Percentiles rank a stretch among this genome's conserved stretches.
These are phyloP conservation scores for Quercus robur DNA, from an alignment of 306 rosid genomes.

Conservation along the genomic window DNA sequence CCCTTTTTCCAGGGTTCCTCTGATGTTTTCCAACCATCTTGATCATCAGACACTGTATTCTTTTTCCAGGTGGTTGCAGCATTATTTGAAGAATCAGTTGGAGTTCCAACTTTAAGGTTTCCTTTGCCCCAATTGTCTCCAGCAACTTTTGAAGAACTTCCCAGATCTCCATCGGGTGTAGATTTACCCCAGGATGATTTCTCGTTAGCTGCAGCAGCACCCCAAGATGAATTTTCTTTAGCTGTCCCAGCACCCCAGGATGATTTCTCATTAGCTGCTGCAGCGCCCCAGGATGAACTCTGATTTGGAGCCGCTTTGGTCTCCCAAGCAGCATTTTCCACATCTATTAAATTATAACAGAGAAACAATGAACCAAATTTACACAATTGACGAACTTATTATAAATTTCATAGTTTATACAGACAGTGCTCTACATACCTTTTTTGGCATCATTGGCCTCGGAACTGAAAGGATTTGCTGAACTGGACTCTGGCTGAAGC, in stretches of 20 bases:
- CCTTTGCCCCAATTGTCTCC: slow-evolving; percentile 24
- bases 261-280: slow-evolving; percentile 1
- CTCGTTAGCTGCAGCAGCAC: slow-evolving; percentile 16
- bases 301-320: slow-evolving; percentile 42
- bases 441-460: slow-evolving; percentile 35
- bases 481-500: slow-evolving; percentile 47
- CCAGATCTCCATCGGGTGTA: slow-evolving; percentile 8
- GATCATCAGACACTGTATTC: not conserved
- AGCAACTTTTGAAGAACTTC: slow-evolving; percentile 4
- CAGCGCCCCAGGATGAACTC: not conserved
- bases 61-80: slow-evolving; percentile 16
- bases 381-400: not conserved
- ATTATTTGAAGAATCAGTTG: not conserved
- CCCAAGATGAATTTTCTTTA: slow-evolving; percentile 30
- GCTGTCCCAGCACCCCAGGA: not conserved
- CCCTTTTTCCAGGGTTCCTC: slow-evolving; percentile 28
- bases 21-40: not conserved
- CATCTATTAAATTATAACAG: slow-evolving; percentile 35
- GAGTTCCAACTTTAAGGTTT: slow-evolving; percentile 1
- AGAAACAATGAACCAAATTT: slow-evolving; percentile 7
- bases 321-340: slow-evolving; percentile 61
- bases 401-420: not conserved
- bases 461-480: slow-evolving; percentile 38
- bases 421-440: slow-evolving; percentile 23
- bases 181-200: slow-evolving; percentile 67